These are phyloP conservation scores for Pisolithus orientalis DNA, from an alignment of 768 basidiomycete species.

Conservation along the genomic window DNA sequence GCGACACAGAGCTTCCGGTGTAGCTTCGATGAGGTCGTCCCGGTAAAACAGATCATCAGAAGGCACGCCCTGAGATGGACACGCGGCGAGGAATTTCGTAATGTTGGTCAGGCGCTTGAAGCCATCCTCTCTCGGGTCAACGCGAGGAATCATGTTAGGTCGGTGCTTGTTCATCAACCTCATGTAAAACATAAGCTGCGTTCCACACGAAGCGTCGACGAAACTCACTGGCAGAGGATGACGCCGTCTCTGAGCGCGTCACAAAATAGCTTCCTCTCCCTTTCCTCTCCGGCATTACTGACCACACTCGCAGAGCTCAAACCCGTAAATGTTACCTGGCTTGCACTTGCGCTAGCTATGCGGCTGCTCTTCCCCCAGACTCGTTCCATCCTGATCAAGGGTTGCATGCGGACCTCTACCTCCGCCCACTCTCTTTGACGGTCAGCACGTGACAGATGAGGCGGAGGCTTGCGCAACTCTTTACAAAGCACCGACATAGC, in stretches of 20 bases:
- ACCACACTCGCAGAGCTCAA: constrained; percentile 28
- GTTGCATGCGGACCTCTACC: constrained; percentile 60
- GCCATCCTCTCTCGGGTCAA: constrained; percentile 64
- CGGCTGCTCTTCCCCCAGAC: constrained; percentile 67
- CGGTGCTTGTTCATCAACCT: constrained; percentile 80
- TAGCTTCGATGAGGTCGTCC: constrained; percentile 61
- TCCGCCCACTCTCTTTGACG: constrained; percentile 63
- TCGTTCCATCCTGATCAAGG: constrained; percentile 62
- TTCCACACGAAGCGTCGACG: constrained; percentile 5
- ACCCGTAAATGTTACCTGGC: constrained; percentile 28
- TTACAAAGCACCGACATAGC: constrained; percentile 61
- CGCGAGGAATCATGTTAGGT: constrained; percentile 50
- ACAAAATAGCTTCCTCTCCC: constrained; percentile 65
- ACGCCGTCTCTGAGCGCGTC: constrained; percentile 81
- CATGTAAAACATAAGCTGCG: constrained; percentile 3
- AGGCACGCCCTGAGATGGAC: constrained; percentile 57
- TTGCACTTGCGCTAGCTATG: constrained; percentile 35
- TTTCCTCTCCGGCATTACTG: constrained; percentile 59
- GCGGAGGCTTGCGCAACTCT: constrained; percentile 58
- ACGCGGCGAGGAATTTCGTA: constrained; percentile 73
- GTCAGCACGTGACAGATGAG: constrained; percentile 45
- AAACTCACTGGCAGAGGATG: constrained; percentile 83
- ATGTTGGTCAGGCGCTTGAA: constrained; percentile 63
- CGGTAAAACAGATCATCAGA: constrained; percentile 59
- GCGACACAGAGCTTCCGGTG: constrained; percentile 56